Evolutionary conservation across 192 early-diverging fungal species (phyloP), one percentile per base, ranked within the genome.

Genomic region (Coemansia asiatica): DNA sequence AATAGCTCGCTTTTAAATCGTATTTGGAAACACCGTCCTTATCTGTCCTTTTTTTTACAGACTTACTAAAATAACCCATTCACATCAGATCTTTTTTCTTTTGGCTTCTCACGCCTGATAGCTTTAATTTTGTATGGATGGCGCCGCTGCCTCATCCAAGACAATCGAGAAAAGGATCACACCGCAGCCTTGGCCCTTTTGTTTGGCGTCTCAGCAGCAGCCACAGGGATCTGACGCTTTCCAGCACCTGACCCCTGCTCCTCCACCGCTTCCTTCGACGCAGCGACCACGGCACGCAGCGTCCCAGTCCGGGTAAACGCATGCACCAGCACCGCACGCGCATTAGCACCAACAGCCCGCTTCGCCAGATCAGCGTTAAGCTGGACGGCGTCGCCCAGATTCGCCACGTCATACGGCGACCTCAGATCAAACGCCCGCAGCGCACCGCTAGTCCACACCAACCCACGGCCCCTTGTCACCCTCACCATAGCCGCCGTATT

Each of bases 341-440:
- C 50, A 38, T 70, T 64, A 16, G 67, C 12, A 47, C 67, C 68
- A 18, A 82, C 50, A 1, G 57, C 70, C 2, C 70, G 75, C 68
- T 82, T 82, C 7, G 79, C 64, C 33, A 82, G 65, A 47, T 72
- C 74, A 31, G 61, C 44, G 47, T 82, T 82, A 61, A 82, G 74
- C 61, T 77, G 74, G 15, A 77, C 67, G 18, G 58, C 71, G 28
- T 69, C 71, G 64, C 79, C 79, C 49, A 82, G 54, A n/a, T 62
- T 63, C 5, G 61, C 58, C 25, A 82, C 56, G 49, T 82, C 79
- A 40, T 77, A 77, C 0, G 79, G 79, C 49, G 79, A 26, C 40
- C 79, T 60, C 47, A 82, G 44, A 15, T 70, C 79, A 28, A 70
- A 69, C 22, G 79, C 63, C 58, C 65, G 60, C 33, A 53, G 59